Conservation (phyloP, 2,329 filamentous ascomycete species). For the Aspergillus sojae region DNA sequence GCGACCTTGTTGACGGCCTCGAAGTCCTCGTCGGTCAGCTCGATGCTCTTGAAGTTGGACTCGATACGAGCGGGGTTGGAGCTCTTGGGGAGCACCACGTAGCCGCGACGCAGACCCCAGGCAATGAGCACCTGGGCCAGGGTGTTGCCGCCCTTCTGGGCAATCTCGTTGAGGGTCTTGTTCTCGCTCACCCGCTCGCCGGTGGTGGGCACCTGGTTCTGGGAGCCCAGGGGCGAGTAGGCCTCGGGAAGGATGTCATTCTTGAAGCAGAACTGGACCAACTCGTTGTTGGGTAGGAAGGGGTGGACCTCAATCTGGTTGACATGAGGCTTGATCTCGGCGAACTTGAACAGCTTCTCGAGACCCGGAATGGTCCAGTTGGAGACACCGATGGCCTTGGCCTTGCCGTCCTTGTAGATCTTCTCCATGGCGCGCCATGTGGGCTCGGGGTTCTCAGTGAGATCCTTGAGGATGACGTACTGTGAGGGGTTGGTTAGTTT, state of each 20-base stretch:
- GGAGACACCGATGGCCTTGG: slow-evolving; percentile 73
- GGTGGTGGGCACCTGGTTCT: slow-evolving; percentile 69
- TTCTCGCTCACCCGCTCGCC: slow-evolving; percentile 68
- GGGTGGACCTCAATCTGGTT: slow-evolving; percentile 53
- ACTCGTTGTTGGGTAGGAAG: slow-evolving; percentile 50
- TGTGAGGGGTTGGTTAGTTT: slow-evolving; percentile 20
- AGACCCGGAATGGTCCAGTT: slow-evolving; percentile 66
- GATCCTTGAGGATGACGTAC: slow-evolving; percentile 65
- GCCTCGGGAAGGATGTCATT: slow-evolving; percentile 45
- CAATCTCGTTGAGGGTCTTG: slow-evolving; percentile 60
- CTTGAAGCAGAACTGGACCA: slow-evolving; percentile 46
- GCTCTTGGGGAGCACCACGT: slow-evolving; percentile 71
- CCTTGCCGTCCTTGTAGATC: slow-evolving; percentile 61
- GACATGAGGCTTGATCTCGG: slow-evolving; percentile 46
- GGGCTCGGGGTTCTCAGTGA: slow-evolving; percentile 64
- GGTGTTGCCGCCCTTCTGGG: slow-evolving; percentile 59
- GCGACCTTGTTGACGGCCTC: slow-evolving; percentile 65
- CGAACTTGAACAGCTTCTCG: slow-evolving; percentile 47
- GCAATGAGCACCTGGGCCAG: slow-evolving; percentile 65
- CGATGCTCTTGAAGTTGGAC: slow-evolving; percentile 68
- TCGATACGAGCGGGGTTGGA: slow-evolving; percentile 67
- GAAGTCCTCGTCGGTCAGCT: slow-evolving; percentile 61
- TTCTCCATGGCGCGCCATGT: slow-evolving; percentile 72
- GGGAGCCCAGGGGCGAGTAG: slow-evolving; percentile 58
- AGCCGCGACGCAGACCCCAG: slow-evolving; percentile 68